Evolutionary conservation across 1,139 yeast genomes (phyloP).

Genomic region (Blastobotrys persicus): DNA sequence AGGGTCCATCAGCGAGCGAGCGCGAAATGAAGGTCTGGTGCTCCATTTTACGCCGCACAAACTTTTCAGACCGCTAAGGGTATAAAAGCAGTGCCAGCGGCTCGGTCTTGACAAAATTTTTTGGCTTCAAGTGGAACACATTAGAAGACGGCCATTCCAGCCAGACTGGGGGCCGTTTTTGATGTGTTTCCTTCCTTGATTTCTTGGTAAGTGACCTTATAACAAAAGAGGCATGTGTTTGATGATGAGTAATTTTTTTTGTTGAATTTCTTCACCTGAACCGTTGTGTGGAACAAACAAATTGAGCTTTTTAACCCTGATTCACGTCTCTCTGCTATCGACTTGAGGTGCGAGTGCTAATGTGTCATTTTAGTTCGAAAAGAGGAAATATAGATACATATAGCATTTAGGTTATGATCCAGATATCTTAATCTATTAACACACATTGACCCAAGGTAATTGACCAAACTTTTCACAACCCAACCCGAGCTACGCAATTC

Average conservation of each 20-base stretch:
- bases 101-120: not conserved
- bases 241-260: slow-evolving; percentile 17
- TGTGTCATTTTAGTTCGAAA: not conserved
- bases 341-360: not conserved
- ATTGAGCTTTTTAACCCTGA: slow-evolving; percentile 44
- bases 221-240: not conserved
- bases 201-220: not conserved
- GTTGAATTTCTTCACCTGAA: slow-evolving; percentile 42
- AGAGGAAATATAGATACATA: too few relatives aligned
- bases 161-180: too few relatives aligned
- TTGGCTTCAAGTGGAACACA: too few relatives aligned
- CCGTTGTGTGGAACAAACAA: slow-evolving; percentile 33
- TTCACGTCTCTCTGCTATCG: slow-evolving; percentile 19
- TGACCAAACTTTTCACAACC: too few relatives aligned
- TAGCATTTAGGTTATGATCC: too few relatives aligned
- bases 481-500: too few relatives aligned
- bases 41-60: not conserved
- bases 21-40: not conserved
- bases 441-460: too few relatives aligned
- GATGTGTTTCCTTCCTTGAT: too few relatives aligned
- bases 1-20: too few relatives aligned
- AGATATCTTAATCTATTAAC: too few relatives aligned
- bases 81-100: not conserved
- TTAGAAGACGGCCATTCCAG: too few relatives aligned
- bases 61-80: not conserved